Evolutionary conservation across 192 early-diverging fungal genomes (phyloP), one percentile per base, ranked within the genome.

Genomic region (Coemansia erecta): DNA sequence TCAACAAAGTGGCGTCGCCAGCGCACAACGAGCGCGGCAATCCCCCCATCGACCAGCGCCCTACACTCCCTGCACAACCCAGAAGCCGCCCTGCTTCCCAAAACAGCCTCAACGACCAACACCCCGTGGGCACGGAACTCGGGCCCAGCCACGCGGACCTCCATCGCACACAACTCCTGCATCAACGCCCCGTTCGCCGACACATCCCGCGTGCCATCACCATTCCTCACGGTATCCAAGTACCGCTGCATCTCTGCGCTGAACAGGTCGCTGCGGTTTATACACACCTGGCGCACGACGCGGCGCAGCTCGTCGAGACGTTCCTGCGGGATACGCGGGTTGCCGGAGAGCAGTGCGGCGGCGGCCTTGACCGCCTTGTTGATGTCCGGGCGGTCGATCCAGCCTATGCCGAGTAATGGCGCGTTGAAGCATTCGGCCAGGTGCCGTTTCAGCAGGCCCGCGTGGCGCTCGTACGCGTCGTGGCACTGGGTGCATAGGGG

Each of bases 1-100:
- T 70, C 48, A n/a, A 80, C 54, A 69, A 80, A 80, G 49, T 80
- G 77, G 15, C 22, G 40, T 22, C 77, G 71, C 77, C 77, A 80
- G 15, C 53, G 40, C 3, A 46, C 26, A 3, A 70, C 57, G n/a
- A 80, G 43, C 2, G 57, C 77, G 2, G 53, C 37, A 33, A 73
- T 44, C 0, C 77, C 77, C 1, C 45, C 67, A 0, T 8, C 19
- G 11, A 24, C 61, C 21, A 73, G 39, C 17, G 12, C 17, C 41
- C 39, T 15, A 54, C 77, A 80, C 23, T 51, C 42, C 0, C 1
- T 37, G 31, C 77, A 80, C 67, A 66, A 58, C 13, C 33, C 10
- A 1, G 35, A n/a, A 35, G 42, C 37, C 31, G 5, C 46, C 52
- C 31, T 17, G 10, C 3, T 8, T 12, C 48, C 37, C 7, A 15